A percentile compares a stretch with the other conserved stretches of the same genome.
Conservation (phyloP, 2,329 filamentous ascomycete species). For the Alternaria arbusti region DNA sequence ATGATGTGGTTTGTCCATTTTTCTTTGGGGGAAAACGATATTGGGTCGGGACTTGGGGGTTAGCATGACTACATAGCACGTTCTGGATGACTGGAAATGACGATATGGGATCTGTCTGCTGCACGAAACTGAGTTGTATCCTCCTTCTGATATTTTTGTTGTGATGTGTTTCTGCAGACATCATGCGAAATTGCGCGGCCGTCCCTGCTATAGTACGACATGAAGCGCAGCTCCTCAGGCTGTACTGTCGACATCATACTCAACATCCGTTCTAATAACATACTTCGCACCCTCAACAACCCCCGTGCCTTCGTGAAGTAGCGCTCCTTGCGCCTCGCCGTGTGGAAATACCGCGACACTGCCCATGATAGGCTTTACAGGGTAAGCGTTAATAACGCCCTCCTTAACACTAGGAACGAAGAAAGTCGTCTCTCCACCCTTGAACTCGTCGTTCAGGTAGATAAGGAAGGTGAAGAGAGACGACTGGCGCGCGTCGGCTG, state of each 20-base stretch:
- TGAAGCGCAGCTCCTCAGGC: neutral
- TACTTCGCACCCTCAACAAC: conserved; percentile 72
- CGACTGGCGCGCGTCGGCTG: conserved; percentile 64
- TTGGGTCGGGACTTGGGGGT: neutral
- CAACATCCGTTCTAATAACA: conserved; percentile 73
- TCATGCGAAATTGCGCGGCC: neutral
- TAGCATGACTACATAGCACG: neutral
- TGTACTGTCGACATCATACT: conserved; percentile 64
- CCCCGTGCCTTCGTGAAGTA: conserved; percentile 74
- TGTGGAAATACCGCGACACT: conserved; percentile 73
- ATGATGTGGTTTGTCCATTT: neutral
- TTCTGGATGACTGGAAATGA: neutral
- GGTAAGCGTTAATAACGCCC: conserved; percentile 72
- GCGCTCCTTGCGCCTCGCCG: conserved; percentile 68
- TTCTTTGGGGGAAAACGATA: neutral
- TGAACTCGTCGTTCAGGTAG: conserved; percentile 75
- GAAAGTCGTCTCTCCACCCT: conserved; percentile 74
- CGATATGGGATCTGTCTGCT: neutral
- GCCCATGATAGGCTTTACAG: conserved; percentile 72
- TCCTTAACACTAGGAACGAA: conserved; percentile 70
- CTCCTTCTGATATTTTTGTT: neutral
- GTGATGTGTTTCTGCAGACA: neutral
- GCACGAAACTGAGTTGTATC: neutral
- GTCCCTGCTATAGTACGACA: neutral
- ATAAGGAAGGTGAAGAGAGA: conserved; percentile 73